Base-by-base conservation (phyloP, 805 yeast genomes). In the Kazachstania taianensis region DNA sequence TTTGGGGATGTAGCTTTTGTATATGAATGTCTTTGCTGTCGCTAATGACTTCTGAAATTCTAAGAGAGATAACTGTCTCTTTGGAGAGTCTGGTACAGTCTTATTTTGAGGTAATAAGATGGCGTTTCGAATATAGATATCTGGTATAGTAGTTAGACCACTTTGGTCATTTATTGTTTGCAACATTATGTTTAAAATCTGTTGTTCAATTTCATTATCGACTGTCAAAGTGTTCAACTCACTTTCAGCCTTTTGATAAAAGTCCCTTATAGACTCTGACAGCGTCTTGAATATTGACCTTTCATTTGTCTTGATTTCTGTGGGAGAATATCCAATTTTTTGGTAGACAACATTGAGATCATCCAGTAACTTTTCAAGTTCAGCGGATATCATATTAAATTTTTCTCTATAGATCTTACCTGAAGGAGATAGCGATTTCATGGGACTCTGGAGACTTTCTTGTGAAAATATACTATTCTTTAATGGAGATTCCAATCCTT, bases 311-410 rank as follows among this genome's bases (percentile, higher is more conserved):
- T 66, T 49, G 2, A 72, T 67, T 38, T 74, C 78, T 7, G 52
- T 47, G n/a, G 62, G 51, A 1, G 77, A 63, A 47, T 70, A 73
- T 1, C 82, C 82, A 28, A 75, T 75, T 39, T 65, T 67, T 32
- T 61, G 59, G 49, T 73, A 73, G 7, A 73, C 64, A 4, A 48
- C 46, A 34, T 68, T 64, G n/a, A 75, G 50, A 35, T 69, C 67
- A 14, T 54, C 55, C 25, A 65, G 42, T n/a, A 59, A 33, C 16
- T 50, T 43, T 41, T 51, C 57, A 20, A 59, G 35, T 32, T 59
- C 59, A 20, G 43, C 43, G 2, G 62, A 53, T 10, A 59, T 52
- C 19, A 52, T 39, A 20, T 48, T 49, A 24, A 57, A 59, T 36
- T 55, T 52, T 33, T 57, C 63, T 25, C 42, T 49, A 41, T 51